Percentiles rank a stretch among this genome's conserved stretches.
Conservation (phyloP, 768 basidiomycete genomes). For the Leccinum subgranulosum region DNA sequence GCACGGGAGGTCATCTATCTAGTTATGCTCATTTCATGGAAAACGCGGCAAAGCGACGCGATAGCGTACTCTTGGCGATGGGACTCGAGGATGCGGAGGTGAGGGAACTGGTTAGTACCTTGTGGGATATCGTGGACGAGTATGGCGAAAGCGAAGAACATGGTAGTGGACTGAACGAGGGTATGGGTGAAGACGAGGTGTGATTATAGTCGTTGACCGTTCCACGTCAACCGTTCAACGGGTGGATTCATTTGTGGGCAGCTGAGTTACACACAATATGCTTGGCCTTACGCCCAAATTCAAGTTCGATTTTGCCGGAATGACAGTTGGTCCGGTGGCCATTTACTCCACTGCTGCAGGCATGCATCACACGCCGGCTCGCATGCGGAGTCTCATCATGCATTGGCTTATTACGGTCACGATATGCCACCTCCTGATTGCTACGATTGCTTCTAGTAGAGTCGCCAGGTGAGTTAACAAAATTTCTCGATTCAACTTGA, state of each 20-base stretch:
- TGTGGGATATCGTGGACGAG: conserved; percentile 58
- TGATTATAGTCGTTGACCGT: background rate
- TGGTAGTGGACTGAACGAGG: conserved; percentile 19
- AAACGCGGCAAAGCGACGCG: conserved; percentile 38
- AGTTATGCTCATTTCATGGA: conserved; percentile 53
- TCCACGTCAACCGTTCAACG: background rate
- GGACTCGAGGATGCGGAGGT: conserved; percentile 57
- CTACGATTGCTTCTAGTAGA: background rate
- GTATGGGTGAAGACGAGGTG: conserved; percentile 22
- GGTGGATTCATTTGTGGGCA: background rate
- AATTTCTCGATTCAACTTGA: background rate
- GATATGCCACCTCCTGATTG: background rate
- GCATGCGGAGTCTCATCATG: background rate
- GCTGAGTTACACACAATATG: background rate
- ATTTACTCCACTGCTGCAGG: background rate
- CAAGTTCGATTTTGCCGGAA: background rate
- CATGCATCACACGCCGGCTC: background rate
- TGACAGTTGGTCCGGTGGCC: background rate
- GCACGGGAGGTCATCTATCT: conserved; percentile 41
- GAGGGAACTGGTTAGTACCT: conserved; percentile 49
- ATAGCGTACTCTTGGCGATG: conserved; percentile 31
- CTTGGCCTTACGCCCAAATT: background rate
- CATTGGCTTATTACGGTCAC: background rate
- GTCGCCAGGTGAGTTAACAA: background rate
- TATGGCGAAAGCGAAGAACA: conserved; percentile 29